These are phyloP conservation scores for Euphorbia peplus DNA, from an alignment of 345 rosid genomes.

Conservation along the genomic window DNA sequence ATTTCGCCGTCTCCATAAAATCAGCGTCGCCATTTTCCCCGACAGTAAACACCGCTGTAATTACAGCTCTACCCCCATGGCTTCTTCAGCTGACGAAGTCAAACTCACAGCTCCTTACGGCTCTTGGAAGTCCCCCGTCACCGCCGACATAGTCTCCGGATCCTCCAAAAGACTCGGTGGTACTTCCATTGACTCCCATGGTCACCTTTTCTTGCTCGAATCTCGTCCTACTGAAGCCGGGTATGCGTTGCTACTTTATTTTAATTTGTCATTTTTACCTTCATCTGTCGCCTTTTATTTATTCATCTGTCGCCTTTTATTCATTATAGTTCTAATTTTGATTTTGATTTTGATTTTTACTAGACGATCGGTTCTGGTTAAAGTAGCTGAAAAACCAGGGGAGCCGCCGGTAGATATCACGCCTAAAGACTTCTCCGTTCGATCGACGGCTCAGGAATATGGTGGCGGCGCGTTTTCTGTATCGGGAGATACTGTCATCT, in stretches of 20 bases:
- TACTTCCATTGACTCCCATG: constrained; percentile 60
- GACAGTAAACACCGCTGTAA: no score
- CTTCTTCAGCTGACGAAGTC: constrained; percentile 37
- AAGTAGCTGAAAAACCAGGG: constrained; percentile 49
- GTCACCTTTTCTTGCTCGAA: constrained; percentile 76
- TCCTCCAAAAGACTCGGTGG: constrained; percentile 80
- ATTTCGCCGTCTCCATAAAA: neutral
- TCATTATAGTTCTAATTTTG: neutral
- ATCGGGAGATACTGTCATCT: constrained; percentile 53
- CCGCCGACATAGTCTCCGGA: constrained; percentile 82
- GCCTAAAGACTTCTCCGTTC: constrained; percentile 71
- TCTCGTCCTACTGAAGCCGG: constrained; percentile 84
- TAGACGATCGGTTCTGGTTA: constrained; percentile 73
- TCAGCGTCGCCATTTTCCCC: neutral
- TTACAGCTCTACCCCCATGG: constrained; percentile 30
- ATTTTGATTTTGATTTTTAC: neutral
- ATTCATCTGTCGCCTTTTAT: neutral
- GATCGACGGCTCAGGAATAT: constrained; percentile 80
- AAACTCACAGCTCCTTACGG: constrained; percentile 70
- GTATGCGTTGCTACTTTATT: constrained; percentile 16
- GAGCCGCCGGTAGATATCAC: constrained; percentile 63
- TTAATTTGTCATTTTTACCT: neutral
- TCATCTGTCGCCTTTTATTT: neutral
- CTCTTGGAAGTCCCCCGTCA: constrained; percentile 91
- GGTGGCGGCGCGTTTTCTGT: constrained; percentile 92